Conservation (phyloP, 192 early-diverging fungal species). For the Phlyctochytrium arcticum region DNA sequence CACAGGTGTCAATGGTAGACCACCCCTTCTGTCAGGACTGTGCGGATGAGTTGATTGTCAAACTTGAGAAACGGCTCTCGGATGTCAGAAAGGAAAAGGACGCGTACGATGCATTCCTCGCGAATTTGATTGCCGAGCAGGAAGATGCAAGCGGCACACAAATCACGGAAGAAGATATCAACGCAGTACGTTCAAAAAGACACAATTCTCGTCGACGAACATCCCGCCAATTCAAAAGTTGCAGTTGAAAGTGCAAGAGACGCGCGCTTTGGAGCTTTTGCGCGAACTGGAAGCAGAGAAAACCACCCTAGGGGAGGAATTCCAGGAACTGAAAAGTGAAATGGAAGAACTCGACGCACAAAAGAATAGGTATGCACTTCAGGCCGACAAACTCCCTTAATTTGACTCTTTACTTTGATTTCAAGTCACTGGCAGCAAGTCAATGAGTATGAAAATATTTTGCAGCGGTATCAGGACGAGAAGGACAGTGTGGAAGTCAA, state of each 20-base stretch:
- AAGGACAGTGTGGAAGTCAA: conserved; percentile 74
- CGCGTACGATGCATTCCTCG: conserved; percentile 71
- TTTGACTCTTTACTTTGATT: no score
- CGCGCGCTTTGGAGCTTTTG: conserved; percentile 40
- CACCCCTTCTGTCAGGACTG: conserved; percentile 93
- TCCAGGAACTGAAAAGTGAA: conserved; percentile 20
- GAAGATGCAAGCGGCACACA: not conserved
- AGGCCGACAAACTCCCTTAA: no score
- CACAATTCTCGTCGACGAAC: no score
- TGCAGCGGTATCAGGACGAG: conserved; percentile 67
- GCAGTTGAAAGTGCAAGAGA: conserved; percentile 40
- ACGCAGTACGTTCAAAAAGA: not conserved
- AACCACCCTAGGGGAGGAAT: no score
- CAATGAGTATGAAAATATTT: conserved; percentile 64
- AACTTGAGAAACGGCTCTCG: conserved; percentile 62
- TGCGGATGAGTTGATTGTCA: conserved; percentile 69
- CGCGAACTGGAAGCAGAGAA: conserved; percentile 33
- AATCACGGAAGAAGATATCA: conserved; percentile 13
- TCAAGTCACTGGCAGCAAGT: conserved; percentile 53
- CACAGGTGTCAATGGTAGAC: conserved; percentile 64
- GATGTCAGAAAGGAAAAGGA: conserved; percentile 72
- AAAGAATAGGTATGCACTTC: conserved; percentile 52
- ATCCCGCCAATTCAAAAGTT: no score
- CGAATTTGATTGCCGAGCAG: conserved; percentile 22
- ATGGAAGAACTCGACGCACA: conserved; percentile 24